Conservation (phyloP, 257 asterid genomes). For the Orobanche coerulescens region DNA sequence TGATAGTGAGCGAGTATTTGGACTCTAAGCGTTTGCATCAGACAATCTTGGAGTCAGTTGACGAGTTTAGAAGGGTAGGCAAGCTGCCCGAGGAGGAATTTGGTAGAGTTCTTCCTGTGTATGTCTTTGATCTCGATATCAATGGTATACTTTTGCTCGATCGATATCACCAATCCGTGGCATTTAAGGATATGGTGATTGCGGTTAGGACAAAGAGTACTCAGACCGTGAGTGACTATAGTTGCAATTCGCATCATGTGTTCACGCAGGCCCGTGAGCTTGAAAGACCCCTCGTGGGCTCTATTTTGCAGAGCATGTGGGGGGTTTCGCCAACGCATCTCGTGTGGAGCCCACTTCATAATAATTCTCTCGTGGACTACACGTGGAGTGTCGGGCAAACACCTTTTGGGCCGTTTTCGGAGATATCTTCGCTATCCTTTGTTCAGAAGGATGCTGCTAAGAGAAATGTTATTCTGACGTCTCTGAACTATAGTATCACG, state of each 20-base stretch:
- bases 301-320: slow-evolving; percentile 96
- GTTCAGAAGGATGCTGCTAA: slow-evolving; percentile 96
- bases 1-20: slow-evolving; percentile 93
- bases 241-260: slow-evolving; percentile 82
- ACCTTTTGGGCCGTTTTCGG: slow-evolving; percentile 93
- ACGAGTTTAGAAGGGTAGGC: slow-evolving; percentile 63
- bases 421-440: slow-evolving; percentile 68
- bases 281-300: slow-evolving; percentile 84
- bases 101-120: slow-evolving; percentile 73
- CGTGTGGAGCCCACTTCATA: slow-evolving; percentile 88
- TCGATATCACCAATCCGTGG: slow-evolving; percentile 84
- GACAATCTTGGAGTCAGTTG: slow-evolving; percentile 53
- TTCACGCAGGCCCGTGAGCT: slow-evolving; percentile 71
- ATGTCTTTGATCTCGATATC: slow-evolving; percentile 74
- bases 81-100: slow-evolving; percentile 67
- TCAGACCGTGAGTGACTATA: slow-evolving; percentile 85
- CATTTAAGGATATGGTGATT: slow-evolving; percentile 91
- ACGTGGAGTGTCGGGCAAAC: slow-evolving; percentile 95
- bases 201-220: slow-evolving; percentile 80
- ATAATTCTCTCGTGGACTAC: slow-evolving; percentile 66
- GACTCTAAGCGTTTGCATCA: slow-evolving; percentile 82
- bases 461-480: slow-evolving; percentile 72
- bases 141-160: slow-evolving; percentile 57
- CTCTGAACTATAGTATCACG: slow-evolving; percentile 58
- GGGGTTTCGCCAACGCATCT: slow-evolving; percentile 87